Evolutionary conservation across 1,139 yeast genomes (phyloP).

Genomic region (Eremothecium gossypii): DNA sequence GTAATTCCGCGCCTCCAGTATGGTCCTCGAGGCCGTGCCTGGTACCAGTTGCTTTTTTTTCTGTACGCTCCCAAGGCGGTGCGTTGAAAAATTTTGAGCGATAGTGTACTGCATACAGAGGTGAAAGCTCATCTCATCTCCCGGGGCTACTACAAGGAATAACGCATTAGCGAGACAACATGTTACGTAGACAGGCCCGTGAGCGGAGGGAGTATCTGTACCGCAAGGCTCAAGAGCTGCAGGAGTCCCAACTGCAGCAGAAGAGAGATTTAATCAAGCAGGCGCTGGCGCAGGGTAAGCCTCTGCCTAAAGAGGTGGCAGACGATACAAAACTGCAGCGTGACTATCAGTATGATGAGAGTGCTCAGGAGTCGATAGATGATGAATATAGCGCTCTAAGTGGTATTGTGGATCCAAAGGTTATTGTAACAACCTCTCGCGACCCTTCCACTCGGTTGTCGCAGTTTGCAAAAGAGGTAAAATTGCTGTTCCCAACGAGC

Average conservation of each 20-base stretch:
- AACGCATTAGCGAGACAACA: constrained; percentile 9
- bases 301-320: constrained; percentile 79
- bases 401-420: constrained; percentile 86
- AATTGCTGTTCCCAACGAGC: constrained; percentile 81
- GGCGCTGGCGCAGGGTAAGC: constrained; percentile 86
- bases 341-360: constrained; percentile 67
- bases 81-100: too few species aligned
- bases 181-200: constrained; percentile 88
- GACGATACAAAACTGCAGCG: constrained; percentile 76
- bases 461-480: constrained; percentile 89
- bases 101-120: too few species aligned
- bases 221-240: constrained; percentile 79
- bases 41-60: too few species aligned
- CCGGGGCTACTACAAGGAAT: too few species aligned
- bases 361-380: constrained; percentile 45
- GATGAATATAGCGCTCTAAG: constrained; percentile 86
- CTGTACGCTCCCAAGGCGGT: too few species aligned
- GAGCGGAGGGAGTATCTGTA: constrained; percentile 90
- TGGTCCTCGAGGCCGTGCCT: too few species aligned
- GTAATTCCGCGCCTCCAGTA: too few species aligned
- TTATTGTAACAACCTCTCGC: constrained; percentile 87
- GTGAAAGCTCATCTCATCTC: too few species aligned
- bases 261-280: constrained; percentile 81
- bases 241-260: constrained; percentile 77
- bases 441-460: constrained; percentile 77